phyloP scores from a whole-genome alignment of 148 eudicot genomes.

The Euryodendron excelsum region DNA sequence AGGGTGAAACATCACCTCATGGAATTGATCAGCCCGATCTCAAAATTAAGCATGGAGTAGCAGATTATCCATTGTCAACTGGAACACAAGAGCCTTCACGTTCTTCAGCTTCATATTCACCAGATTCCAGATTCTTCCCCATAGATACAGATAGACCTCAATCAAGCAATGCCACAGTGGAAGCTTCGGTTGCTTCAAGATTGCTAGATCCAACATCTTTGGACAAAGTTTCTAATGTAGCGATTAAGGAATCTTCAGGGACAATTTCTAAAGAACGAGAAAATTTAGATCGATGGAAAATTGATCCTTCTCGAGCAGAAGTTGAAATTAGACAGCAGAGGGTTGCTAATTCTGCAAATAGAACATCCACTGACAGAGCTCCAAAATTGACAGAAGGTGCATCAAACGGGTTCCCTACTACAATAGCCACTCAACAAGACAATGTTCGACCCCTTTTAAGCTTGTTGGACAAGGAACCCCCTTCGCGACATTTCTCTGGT shows the following conservation, averaged over 20 bases:
- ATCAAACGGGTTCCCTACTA: slow-evolving; percentile 49
- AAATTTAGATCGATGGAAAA: slow-evolving; percentile 34
- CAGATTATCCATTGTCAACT: slow-evolving; percentile 40
- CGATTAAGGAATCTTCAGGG: slow-evolving; percentile 32
- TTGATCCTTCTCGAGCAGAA: slow-evolving; percentile 53
- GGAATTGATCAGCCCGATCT: slow-evolving; percentile 61
- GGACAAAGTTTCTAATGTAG: slow-evolving; percentile 48
- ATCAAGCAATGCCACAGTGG: slow-evolving; percentile 45
- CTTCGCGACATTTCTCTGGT: slow-evolving; percentile 85
- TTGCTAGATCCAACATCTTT: slow-evolving; percentile 41
- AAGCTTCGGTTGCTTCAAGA: slow-evolving; percentile 52
- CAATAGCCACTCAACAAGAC: slow-evolving; percentile 59
- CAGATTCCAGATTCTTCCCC: slow-evolving; percentile 41
- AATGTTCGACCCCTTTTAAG: slow-evolving; percentile 87
- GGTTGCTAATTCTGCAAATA: slow-evolving; percentile 35
- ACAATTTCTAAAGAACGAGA: slow-evolving; percentile 30
- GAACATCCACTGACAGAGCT: slow-evolving; percentile 57
- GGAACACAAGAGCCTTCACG: slow-evolving; percentile 54
- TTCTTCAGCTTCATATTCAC: slow-evolving; percentile 37
- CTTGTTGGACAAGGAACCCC: slow-evolving; percentile 93
- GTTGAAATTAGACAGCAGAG: slow-evolving; percentile 58
- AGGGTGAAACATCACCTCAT: slow-evolving; percentile 42
- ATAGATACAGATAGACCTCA: slow-evolving; percentile 58
- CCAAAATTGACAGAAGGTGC: slow-evolving; percentile 50
- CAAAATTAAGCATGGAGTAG: slow-evolving; percentile 42